phyloP scores from a whole-genome alignment of 2,329 filamentous ascomycete species.

The Botrytis porri region DNA sequence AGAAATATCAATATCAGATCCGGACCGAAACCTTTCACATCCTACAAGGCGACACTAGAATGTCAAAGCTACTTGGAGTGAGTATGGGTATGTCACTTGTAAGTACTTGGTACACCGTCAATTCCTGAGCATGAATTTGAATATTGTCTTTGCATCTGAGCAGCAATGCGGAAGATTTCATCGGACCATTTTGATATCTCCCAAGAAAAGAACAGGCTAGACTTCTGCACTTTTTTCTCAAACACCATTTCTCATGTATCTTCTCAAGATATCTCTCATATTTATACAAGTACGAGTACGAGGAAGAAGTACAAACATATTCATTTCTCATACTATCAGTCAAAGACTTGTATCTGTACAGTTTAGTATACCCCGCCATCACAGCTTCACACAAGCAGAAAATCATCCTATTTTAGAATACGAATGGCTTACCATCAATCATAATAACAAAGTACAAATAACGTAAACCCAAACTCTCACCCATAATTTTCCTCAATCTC shows the following conservation, averaged over 20 bases:
- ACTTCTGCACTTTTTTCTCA: background rate
- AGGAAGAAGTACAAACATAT: background rate
- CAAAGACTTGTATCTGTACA: background rate
- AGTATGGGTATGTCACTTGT: constrained; percentile 7
- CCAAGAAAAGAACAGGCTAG: background rate
- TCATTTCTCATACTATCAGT: background rate
- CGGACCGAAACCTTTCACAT: constrained; percentile 8
- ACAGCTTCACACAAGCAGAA: background rate
- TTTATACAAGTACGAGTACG: background rate
- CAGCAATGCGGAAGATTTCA: background rate
- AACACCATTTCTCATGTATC: background rate
- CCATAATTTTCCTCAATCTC: background rate
- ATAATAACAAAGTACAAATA: background rate
- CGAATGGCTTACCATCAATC: background rate
- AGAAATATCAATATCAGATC: constrained; percentile 18
- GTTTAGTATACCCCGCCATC: background rate
- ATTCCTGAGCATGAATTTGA: constrained; percentile 6
- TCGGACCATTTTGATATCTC: background rate
- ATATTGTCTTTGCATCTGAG: constrained; percentile 5
- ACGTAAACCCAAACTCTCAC: background rate
- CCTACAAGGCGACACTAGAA: constrained; percentile 13
- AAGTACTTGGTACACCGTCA: constrained; percentile 15
- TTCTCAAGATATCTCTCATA: background rate
- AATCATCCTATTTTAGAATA: background rate
- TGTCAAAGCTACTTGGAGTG: background rate